Evolutionary conservation across 495 filamentous ascomycete species (phyloP), one percentile per base, ranked within the genome.

Genomic region (Margaritispora aquatica): DNA sequence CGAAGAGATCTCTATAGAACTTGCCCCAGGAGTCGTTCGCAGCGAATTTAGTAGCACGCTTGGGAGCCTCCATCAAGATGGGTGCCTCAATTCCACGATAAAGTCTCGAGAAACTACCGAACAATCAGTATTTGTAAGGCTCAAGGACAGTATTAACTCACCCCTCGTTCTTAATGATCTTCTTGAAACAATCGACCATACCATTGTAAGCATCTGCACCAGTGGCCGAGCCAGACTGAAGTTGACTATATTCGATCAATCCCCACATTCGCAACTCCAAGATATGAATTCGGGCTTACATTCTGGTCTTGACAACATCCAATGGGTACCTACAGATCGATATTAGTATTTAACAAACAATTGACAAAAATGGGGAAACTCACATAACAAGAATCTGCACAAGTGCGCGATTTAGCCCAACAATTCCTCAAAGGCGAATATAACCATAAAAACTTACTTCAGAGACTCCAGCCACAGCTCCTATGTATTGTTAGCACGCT

Each of bases 11-110:
- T 57, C 88, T 88, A 79, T 94, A 98, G 74, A 96, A 83, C 71
- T 86, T 83, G 62, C 94, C 94, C 94, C 94, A 98, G 71, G 91
- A 87, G 71, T 98, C 95, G 74, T 98, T 98, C 70, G 94, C 95
- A 52, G 94, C 93, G 75, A 98, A 97, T 73, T 98, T 98, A 75
- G 89, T 96, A 9, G 94, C 94, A 71, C 94, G 86, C 83, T 98
- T 98, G 57, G 94, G 94, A 19, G 94, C 94, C 76, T 98, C 94
- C 94, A 98, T 97, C 62, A 97, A 77, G 64, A 98, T 97, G 21
- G 94, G 94, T 15, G 95, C 93, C 26, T 83, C 86, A 71, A 98
- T 98, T 70, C 94, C 94, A 67, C 94, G 89, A 77, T 98, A 98
- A 20, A 98, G 76, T 53, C 93, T 84, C 55, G 89, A 93, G 73